Evolutionary conservation across 495 filamentous ascomycete genomes (phyloP).

Genomic region (Bombardia bombarda): DNA sequence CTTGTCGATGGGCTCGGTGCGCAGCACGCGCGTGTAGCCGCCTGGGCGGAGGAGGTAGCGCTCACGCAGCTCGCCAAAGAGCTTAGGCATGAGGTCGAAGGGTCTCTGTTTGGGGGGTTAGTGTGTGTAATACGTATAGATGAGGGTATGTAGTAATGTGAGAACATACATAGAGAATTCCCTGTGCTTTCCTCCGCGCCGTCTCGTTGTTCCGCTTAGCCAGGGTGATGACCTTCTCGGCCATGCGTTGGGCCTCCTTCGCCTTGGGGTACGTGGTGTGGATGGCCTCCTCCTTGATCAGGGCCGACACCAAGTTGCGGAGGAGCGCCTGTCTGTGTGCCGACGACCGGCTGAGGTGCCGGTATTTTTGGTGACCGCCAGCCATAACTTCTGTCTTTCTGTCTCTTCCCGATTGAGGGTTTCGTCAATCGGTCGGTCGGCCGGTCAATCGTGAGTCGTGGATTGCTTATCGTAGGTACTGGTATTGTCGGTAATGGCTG

Average conservation of each 20-base stretch:
- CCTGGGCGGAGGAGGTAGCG: constrained; percentile 78
- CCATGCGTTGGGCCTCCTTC: constrained; percentile 88
- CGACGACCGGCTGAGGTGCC: constrained; percentile 73
- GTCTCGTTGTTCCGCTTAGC: constrained; percentile 86
- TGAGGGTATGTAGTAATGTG: background rate
- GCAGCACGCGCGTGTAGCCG: constrained; percentile 89
- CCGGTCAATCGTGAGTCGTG: no score
- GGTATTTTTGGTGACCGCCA: constrained; percentile 75
- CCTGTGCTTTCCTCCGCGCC: constrained; percentile 54
- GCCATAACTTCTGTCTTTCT: constrained; percentile 51
- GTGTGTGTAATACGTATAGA: background rate
- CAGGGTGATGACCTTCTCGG: constrained; percentile 87
- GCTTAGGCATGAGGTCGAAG: constrained; percentile 64
- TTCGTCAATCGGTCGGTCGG: background rate
- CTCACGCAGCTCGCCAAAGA: constrained; percentile 73
- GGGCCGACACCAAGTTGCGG: constrained; percentile 92
- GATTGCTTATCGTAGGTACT: no score
- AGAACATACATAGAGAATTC: constrained; percentile 70
- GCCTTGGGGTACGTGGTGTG: constrained; percentile 92
- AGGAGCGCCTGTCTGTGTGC: constrained; percentile 87
- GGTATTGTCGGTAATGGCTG: no score
- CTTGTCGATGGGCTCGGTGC: constrained; percentile 69
- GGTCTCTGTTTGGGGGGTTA: constrained; percentile 36
- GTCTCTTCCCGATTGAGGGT: background rate
- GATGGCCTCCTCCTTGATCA: constrained; percentile 87